Conservation (phyloP, 164 flowering plant genomes). For the Aristolochia fimbriata region DNA sequence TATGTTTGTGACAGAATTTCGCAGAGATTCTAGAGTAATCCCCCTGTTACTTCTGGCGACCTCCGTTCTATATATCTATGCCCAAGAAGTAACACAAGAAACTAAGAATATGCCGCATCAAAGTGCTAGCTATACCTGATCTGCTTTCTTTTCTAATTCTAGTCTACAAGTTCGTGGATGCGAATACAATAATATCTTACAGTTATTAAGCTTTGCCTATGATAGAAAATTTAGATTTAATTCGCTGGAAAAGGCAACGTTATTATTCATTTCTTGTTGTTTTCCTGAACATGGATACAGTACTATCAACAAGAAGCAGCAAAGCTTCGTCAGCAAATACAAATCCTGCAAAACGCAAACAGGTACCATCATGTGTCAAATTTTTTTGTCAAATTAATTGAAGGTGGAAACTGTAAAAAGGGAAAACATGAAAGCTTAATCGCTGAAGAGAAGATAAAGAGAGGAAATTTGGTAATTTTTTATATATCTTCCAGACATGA, state of each 20-base stretch:
- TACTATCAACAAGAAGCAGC: slow-evolving; percentile 74
- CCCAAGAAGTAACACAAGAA: too few relatives aligned
- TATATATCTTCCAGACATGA: background rate
- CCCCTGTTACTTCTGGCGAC: too few relatives aligned
- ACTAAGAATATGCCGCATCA: background rate
- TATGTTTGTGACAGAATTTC: too few relatives aligned
- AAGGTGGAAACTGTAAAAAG: background rate
- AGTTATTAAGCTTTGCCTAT: background rate
- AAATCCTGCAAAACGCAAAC: slow-evolving; percentile 65
- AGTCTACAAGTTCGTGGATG: background rate
- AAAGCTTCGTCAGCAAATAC: slow-evolving; percentile 72
- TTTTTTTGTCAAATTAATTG: background rate
- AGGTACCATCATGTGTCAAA: slow-evolving; percentile 28
- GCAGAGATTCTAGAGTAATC: too few relatives aligned
- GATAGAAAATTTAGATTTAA: too few relatives aligned
- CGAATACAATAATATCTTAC: background rate
- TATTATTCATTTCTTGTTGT: background rate
- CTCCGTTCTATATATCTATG: too few relatives aligned
- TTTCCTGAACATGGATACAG: slow-evolving; percentile 17
- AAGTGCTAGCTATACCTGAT: too few relatives aligned
- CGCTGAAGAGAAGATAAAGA: background rate
- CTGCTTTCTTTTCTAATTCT: too few relatives aligned
- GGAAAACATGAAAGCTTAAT: background rate
- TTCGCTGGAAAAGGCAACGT: too few relatives aligned
- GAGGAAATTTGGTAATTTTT: background rate